These are phyloP conservation scores for Ophiostoma tasmaniense DNA, from an alignment of 2,329 filamentous ascomycete genomes.

Conservation along the genomic window DNA sequence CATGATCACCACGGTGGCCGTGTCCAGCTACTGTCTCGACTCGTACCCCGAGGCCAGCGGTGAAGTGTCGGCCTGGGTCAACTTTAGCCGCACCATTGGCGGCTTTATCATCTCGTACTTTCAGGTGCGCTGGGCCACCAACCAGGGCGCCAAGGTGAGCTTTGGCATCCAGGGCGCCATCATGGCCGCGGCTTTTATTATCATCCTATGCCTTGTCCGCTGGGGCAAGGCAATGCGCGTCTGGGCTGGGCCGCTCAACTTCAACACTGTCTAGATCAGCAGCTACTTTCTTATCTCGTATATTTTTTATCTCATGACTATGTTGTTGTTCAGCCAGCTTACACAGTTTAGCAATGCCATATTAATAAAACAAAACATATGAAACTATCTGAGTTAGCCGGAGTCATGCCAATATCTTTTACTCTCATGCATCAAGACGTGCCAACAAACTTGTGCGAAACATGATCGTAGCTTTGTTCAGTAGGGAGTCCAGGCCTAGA, in stretches of 20 bases:
- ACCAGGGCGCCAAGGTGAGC: constrained; percentile 35
- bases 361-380: too few relatives aligned
- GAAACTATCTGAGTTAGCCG: too few relatives aligned
- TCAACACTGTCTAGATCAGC: constrained; percentile 12
- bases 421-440: too few relatives aligned
- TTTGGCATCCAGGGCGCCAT: constrained; percentile 41
- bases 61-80: constrained; percentile 45
- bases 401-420: too few relatives aligned
- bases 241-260: constrained; percentile 28
- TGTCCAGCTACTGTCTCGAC: constrained; percentile 46
- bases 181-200: constrained; percentile 24
- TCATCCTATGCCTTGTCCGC: constrained; percentile 24
- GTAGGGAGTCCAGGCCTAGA: too few relatives aligned
- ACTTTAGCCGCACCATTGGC: constrained; percentile 36
- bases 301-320: too few relatives aligned
- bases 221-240: constrained; percentile 29
- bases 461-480: too few relatives aligned
- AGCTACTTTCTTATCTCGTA: not conserved
- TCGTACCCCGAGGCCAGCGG: constrained; percentile 47
- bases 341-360: not conserved
- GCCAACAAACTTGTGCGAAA: too few relatives aligned
- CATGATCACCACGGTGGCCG: constrained; percentile 45
- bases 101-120: constrained; percentile 46
- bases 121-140: constrained; percentile 41
- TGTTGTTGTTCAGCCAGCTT: not conserved